A percentile compares a stretch with the other conserved stretches of the same genome.
phyloP scores from a whole-genome alignment of 257 asterid species.

The Osmanthus fragrans region DNA sequence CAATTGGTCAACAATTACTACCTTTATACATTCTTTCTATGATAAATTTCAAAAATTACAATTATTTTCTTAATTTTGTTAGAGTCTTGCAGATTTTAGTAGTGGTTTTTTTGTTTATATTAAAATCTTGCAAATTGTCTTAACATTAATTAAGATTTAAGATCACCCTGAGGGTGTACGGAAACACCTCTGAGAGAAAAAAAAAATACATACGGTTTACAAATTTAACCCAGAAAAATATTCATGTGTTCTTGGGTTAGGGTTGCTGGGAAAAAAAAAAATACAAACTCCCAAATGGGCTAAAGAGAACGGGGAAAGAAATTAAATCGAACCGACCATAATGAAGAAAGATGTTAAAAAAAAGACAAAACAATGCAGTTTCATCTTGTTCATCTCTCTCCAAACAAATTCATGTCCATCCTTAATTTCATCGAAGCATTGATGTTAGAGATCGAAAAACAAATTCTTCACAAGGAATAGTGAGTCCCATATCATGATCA shows the following conservation, averaged over 20 bases:
- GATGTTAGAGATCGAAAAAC: conserved; percentile 47
- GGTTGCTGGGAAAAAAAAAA: neutral
- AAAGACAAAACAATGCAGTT: conserved; percentile 16
- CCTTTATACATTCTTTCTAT: neutral
- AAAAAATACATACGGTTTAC: conserved; percentile 25
- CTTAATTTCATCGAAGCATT: conserved; percentile 40
- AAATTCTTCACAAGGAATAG: conserved; percentile 51
- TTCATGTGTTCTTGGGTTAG: conserved; percentile 24
- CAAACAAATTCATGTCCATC: neutral
- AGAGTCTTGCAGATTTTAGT: neutral
- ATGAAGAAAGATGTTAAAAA: conserved; percentile 25
- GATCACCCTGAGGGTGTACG: conserved; percentile 28
- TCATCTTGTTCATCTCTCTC: conserved; percentile 31
- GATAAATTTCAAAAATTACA: neutral
- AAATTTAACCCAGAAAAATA: conserved; percentile 32
- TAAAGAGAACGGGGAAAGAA: neutral
- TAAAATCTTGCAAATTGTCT: neutral
- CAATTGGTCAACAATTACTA: no score
- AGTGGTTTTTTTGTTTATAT: neutral
- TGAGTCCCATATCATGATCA: conserved; percentile 51
- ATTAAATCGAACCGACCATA: neutral
- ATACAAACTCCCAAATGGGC: conserved; percentile 10
- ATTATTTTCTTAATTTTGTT: neutral
- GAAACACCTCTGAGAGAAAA: conserved; percentile 42
- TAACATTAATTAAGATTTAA: neutral